Conservation (phyloP, 495 filamentous ascomycete genomes). For the Talaromyces liani region DNA sequence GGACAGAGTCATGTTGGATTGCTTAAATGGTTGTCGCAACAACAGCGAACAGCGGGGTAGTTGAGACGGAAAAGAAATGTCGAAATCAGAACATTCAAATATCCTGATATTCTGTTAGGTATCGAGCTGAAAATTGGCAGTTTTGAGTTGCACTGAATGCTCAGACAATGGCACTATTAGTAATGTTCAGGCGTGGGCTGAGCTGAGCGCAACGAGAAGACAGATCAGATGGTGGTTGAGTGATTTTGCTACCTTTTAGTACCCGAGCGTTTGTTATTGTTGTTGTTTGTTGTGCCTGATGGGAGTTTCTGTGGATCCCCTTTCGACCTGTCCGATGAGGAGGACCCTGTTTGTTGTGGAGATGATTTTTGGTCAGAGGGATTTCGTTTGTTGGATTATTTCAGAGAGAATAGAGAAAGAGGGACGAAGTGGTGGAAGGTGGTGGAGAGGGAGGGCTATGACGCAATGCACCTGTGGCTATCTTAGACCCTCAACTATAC, state of each 20-base stretch:
- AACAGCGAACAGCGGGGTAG: constrained; percentile 6
- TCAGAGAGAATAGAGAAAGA: not conserved
- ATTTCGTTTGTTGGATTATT: not conserved
- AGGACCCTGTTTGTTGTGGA: not conserved
- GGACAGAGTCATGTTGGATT: constrained; percentile 24
- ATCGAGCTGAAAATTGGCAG: not conserved
- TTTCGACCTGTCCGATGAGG: not conserved
- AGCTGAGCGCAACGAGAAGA: not conserved
- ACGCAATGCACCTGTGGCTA: not conserved
- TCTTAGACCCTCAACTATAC: not conserved
- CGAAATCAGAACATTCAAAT: not conserved
- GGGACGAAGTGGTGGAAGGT: not conserved
- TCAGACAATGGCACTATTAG: not conserved
- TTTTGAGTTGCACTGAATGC: not conserved
- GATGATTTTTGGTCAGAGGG: not conserved
- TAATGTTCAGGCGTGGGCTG: not conserved
- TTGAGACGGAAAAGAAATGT: not conserved
- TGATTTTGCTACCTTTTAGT: not conserved
- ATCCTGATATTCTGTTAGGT: not conserved
- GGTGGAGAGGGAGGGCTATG: not conserved
- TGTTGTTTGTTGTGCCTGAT: not conserved
- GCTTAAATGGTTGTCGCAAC: not conserved
- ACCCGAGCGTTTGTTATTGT: not conserved
- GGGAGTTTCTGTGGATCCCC: not conserved
- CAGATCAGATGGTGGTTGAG: not conserved